These are phyloP conservation scores for Silene latifolia DNA, from an alignment of 148 eudicot species.

Conservation along the genomic window DNA sequence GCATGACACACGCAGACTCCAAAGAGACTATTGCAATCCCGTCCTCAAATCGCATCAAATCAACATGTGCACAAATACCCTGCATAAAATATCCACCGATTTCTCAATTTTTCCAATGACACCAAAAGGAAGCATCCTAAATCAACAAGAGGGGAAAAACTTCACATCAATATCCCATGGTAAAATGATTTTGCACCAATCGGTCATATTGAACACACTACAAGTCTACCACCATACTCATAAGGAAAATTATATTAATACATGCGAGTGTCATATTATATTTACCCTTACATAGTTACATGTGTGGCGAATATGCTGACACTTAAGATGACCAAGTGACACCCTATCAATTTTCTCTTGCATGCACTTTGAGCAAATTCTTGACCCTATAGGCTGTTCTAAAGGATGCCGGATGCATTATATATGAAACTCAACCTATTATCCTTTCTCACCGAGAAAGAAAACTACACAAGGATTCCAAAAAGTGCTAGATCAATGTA, in stretches of 20 bases:
- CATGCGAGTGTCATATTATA: too few species aligned
- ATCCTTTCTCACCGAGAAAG: neutral
- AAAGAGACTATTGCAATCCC: conserved; percentile 85
- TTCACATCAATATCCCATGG: neutral
- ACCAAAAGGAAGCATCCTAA: neutral
- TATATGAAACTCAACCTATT: neutral
- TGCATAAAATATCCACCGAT: conserved; percentile 23
- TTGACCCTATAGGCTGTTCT: neutral
- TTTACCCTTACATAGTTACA: too few species aligned
- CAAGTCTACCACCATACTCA: neutral
- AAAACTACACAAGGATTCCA: neutral
- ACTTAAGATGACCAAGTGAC: too few species aligned
- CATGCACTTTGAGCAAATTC: neutral
- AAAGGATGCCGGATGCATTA: neutral
- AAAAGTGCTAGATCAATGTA: neutral
- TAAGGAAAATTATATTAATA: neutral
- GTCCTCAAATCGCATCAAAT: conserved; percentile 89
- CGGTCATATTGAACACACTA: neutral
- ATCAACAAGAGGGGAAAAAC: neutral
- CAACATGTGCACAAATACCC: conserved; percentile 97
- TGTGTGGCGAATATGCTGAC: too few species aligned
- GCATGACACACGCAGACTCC: conserved; percentile 91
- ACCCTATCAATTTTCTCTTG: neutral
- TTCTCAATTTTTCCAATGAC: neutral
- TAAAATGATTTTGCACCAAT: neutral